These are phyloP conservation scores for Trichoderma asperelloides DNA, from an alignment of 495 filamentous ascomycete genomes.

Conservation along the genomic window DNA sequence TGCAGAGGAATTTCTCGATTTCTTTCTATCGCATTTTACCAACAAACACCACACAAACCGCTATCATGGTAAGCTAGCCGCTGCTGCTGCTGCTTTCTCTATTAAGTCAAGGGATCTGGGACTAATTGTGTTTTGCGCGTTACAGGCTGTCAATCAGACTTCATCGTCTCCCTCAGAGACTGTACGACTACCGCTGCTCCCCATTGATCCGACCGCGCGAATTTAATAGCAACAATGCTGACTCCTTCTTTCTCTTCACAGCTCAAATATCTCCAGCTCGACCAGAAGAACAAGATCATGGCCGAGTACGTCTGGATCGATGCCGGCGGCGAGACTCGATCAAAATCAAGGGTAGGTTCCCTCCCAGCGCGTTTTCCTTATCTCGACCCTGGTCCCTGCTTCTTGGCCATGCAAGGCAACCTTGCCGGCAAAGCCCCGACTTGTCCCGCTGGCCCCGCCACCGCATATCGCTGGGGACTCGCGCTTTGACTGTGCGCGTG, in stretches of 20 bases:
- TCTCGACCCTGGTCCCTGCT: conserved; percentile 17
- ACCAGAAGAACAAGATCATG: conserved; percentile 77
- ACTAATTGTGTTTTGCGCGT: too few species aligned
- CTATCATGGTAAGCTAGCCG: too few species aligned
- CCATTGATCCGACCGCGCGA: background rate
- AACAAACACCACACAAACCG: too few species aligned
- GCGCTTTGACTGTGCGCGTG: background rate
- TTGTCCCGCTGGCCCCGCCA: conserved; percentile 3
- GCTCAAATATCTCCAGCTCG: conserved; percentile 85
- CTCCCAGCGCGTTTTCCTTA: background rate
- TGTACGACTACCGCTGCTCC: background rate
- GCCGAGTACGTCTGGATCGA: conserved; percentile 99
- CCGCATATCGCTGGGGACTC: background rate
- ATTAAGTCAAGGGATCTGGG: too few species aligned
- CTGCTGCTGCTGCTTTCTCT: too few species aligned
- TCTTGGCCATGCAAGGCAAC: background rate
- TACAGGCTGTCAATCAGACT: too few species aligned
- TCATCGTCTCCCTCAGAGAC: background rate
- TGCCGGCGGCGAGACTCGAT: conserved; percentile 62
- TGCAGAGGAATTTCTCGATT: too few species aligned
- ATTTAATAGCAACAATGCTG: conserved; percentile 15
- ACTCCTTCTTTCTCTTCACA: conserved; percentile 30
- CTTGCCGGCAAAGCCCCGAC: background rate
- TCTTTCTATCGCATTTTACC: too few species aligned
- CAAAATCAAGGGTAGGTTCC: conserved; percentile 80